These are phyloP conservation scores for Thalassiosira hispida DNA, from an alignment of 352 stramenopile species.

Conservation along the genomic window DNA sequence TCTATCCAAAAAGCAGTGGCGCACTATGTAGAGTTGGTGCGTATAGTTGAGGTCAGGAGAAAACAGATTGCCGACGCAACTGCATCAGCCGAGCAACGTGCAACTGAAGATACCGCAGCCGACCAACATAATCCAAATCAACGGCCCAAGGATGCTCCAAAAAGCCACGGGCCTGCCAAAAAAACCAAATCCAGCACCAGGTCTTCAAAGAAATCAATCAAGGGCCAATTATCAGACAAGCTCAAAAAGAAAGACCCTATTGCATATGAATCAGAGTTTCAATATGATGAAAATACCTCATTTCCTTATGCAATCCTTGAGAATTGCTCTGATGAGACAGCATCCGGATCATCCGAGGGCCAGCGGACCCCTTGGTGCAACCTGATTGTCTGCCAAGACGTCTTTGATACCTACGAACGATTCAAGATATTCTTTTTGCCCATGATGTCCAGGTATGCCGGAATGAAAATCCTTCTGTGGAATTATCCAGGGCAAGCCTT, in stretches of 20 bases:
- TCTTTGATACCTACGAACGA: constrained; percentile 94
- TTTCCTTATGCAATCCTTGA: constrained; percentile 92
- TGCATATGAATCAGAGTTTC: constrained; percentile 74
- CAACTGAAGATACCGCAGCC: neutral
- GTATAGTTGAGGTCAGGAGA: constrained; percentile 5
- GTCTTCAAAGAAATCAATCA: constrained; percentile 6
- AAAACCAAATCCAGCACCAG: constrained; percentile 25
- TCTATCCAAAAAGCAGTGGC: constrained; percentile 35
- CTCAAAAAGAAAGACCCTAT: constrained; percentile 61
- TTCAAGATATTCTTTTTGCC: constrained; percentile 93
- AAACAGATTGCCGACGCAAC: constrained; percentile 19
- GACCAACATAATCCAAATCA: constrained; percentile 10
- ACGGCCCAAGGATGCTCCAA: constrained; percentile 3
- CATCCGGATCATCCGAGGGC: neutral
- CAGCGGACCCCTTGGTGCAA: constrained; percentile 82
- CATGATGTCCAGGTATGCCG: constrained; percentile 89
- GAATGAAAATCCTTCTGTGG: constrained; percentile 91
- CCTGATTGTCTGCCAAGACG: constrained; percentile 93
- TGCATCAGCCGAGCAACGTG: neutral
- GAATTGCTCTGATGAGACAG: constrained; percentile 27
- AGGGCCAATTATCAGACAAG: constrained; percentile 37
- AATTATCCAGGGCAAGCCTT: constrained; percentile 96
- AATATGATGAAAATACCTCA: constrained; percentile 92
- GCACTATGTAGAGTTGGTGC: constrained; percentile 37
- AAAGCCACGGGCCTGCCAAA: constrained; percentile 14